Evolutionary conservation across 768 basidiomycete genomes (phyloP), one percentile per base, ranked within the genome.

Genomic region (Boletus edulis): DNA sequence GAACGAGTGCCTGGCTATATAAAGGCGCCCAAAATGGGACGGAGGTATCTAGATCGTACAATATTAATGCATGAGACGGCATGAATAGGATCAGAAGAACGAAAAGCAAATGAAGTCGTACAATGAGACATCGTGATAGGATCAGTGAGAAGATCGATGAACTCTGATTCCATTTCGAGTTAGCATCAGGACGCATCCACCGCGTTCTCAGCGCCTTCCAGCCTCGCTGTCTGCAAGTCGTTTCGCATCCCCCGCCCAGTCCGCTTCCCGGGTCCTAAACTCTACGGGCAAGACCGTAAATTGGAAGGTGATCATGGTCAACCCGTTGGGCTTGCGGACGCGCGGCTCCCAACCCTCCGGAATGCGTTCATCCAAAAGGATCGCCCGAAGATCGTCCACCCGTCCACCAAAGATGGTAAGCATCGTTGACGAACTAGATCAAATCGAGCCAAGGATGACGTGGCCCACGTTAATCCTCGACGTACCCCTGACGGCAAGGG

Each of bases 291-390:
- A 13, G 11, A 64, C 57, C 3, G 63, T 67, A 9, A 51, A 49
- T 62, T 91, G 86, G 75, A 90, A 86, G 1, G 31, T 1, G 5
- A 69, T 43, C 4, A 91, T 63, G 1, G 90, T 89, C 37, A 90
- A 68, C 0, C 90, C 89, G 49, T 75, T 71, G 1, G 72, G 80
- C 48, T 77, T 70, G 43, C 78, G 75, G 17, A 82, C 64, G 20
- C 78, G 73, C 0, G 89, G 77, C 63, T 90, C 87, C 87, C 88
- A 92, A 11, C 83, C 82, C 0, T 86, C 75, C 0, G 85, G 85
- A 22, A 92, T 64, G 7, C 87, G 81, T 59, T 92, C 90, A 34
- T 92, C 84, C 5, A 76, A 62, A 37, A 92, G 68, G 32, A 88
- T 56, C 1, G 76, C 56, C 47, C 78, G 72, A 27, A 91, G 62